phyloP scores from a whole-genome alignment of 164 flowering plant genomes.

The Umbellularia californica region DNA sequence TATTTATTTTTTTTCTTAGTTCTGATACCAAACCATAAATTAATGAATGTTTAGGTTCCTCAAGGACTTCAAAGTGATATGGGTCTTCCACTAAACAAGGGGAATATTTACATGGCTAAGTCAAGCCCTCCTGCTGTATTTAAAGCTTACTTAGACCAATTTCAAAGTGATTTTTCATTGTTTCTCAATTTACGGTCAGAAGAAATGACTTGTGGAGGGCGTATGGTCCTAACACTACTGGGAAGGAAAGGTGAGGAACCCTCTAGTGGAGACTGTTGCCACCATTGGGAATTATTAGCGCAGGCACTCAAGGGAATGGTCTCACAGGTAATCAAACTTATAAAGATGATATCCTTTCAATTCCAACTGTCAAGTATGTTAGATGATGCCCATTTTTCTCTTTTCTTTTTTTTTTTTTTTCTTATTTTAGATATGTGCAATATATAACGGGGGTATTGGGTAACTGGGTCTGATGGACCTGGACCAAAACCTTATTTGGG shows the following conservation, averaged over 20 bases:
- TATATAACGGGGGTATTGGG: too few species aligned
- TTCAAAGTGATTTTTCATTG: slow-evolving; percentile 36
- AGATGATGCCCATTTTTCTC: too few species aligned
- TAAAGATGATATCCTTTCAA: too few species aligned
- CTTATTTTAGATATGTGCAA: too few species aligned
- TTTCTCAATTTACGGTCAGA: slow-evolving; percentile 42
- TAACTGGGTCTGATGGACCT: too few species aligned
- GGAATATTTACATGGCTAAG: slow-evolving; percentile 42
- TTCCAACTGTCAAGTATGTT: not conserved
- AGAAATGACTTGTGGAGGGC: slow-evolving; percentile 45
- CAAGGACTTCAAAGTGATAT: slow-evolving; percentile 16
- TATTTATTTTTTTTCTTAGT: too few species aligned
- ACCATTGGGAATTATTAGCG: slow-evolving; percentile 38
- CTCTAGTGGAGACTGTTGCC: slow-evolving; percentile 27
- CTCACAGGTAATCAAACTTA: slow-evolving; percentile 24
- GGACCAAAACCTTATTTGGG: too few species aligned
- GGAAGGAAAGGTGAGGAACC: slow-evolving; percentile 40
- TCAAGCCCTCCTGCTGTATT: slow-evolving; percentile 37
- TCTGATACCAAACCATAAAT: too few species aligned
- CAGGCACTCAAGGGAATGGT: slow-evolving; percentile 41
- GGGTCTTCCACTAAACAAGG: slow-evolving; percentile 27
- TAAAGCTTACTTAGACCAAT: slow-evolving; percentile 48
- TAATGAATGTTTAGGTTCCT: slow-evolving; percentile 40
- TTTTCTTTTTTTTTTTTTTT: too few species aligned
- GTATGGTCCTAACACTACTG: slow-evolving; percentile 48